Evolutionary conservation across 1,284 basidiomycete species (phyloP).

Genomic region (Agaricales sp.): DNA sequence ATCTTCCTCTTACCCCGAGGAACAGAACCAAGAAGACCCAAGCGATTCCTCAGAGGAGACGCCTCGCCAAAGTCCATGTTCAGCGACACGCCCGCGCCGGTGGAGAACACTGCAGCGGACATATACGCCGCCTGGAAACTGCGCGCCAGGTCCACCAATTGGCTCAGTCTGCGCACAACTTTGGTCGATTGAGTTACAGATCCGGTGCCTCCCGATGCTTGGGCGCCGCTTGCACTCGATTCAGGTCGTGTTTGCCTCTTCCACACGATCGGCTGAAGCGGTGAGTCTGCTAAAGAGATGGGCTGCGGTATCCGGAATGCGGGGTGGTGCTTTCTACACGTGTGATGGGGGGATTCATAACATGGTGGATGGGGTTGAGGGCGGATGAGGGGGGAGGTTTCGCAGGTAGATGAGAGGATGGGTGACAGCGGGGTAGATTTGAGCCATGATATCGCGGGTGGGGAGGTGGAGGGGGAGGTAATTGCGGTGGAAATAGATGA

Average conservation of each 20-base stretch:
- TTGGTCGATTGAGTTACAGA: background rate
- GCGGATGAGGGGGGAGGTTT: no score
- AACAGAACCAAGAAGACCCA: background rate
- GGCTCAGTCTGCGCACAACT: background rate
- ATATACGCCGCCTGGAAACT: background rate
- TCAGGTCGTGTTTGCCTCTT: background rate
- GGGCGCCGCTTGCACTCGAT: background rate
- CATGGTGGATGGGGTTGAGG: no score
- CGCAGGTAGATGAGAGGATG: background rate
- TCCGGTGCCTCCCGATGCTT: background rate
- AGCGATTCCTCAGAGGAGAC: background rate
- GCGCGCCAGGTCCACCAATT: background rate
- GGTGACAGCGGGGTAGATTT: background rate
- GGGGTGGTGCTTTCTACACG: background rate
- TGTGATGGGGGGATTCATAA: no score
- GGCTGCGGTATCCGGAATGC: background rate
- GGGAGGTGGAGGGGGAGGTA: background rate
- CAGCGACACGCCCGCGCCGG: no score
- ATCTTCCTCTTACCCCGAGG: background rate
- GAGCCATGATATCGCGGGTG: background rate
- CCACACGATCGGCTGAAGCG: background rate
- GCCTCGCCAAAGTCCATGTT: background rate
- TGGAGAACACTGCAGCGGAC: background rate
- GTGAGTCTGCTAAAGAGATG: background rate
- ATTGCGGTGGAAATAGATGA: background rate